These are phyloP conservation scores for Cucurbita moschata DNA, from an alignment of 306 rosid species.

Conservation along the genomic window DNA sequence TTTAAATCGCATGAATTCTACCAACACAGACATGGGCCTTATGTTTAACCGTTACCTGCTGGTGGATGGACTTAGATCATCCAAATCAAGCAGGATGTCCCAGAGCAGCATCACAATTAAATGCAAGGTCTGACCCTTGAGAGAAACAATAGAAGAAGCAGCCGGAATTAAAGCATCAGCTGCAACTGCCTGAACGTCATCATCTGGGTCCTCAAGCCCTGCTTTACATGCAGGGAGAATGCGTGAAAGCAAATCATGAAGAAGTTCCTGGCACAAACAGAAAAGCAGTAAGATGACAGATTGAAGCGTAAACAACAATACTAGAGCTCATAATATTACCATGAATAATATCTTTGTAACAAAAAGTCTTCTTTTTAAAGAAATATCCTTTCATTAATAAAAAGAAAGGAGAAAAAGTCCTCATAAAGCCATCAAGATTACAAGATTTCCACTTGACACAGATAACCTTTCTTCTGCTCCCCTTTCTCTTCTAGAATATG, in stretches of 20 bases:
- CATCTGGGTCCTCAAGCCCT: conserved; percentile 96
- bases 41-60: conserved; percentile 55
- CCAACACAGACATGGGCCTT: neutral
- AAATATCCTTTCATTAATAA: neutral
- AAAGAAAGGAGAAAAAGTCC: neutral
- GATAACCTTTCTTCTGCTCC: too few species aligned
- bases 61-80: conserved; percentile 97
- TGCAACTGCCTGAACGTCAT: conserved; percentile 96
- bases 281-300: conserved; percentile 16
- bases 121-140: conserved; percentile 61
- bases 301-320: neutral
- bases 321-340: neutral
- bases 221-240: conserved; percentile 87
- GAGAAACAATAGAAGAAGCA: conserved; percentile 64
- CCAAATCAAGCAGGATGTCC: conserved; percentile 95
- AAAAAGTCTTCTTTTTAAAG: too few species aligned
- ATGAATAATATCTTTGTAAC: neutral
- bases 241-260: conserved; percentile 63
- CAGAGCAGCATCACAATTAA: conserved; percentile 85
- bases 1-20: neutral
- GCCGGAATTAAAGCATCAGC: conserved; percentile 97
- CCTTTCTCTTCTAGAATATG: too few species aligned
- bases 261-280: conserved; percentile 62
- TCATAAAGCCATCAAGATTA: neutral
- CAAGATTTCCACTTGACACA: neutral